These are phyloP conservation scores for Radiomyces spectabilis DNA, from an alignment of 192 early-diverging fungal genomes.

Conservation along the genomic window DNA sequence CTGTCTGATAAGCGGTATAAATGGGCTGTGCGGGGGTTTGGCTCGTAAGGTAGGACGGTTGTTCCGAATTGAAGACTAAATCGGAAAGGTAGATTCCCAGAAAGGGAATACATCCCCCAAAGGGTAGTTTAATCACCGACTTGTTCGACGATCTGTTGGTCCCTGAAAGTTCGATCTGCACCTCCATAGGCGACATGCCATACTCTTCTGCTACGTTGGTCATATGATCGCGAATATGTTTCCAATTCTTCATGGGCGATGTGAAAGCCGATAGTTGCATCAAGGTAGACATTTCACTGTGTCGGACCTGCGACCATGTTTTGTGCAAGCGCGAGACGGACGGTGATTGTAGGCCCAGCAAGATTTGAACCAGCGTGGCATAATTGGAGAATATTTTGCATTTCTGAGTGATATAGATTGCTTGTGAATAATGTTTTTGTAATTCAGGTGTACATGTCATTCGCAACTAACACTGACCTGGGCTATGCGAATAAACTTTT, in stretches of 20 bases:
- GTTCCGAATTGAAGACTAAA: constrained; percentile 46
- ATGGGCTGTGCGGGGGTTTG: constrained; percentile 1
- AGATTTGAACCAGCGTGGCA: constrained; percentile 50
- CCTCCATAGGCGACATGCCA: constrained; percentile 34
- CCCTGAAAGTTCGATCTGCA: constrained; percentile 18
- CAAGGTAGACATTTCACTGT: constrained; percentile 32
- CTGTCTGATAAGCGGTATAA: neutral
- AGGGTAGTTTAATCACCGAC: constrained; percentile 23
- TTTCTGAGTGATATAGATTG: constrained; percentile 33
- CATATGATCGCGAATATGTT: constrained; percentile 49
- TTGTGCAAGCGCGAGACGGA: constrained; percentile 42
- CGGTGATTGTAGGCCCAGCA: constrained; percentile 48
- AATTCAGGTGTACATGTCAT: neutral
- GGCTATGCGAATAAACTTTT: constrained; percentile 57
- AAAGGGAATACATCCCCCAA: constrained; percentile 53
- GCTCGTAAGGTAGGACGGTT: constrained; percentile 38
- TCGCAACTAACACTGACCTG: constrained; percentile 22
- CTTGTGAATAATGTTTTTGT: neutral
- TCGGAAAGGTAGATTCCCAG: constrained; percentile 54
- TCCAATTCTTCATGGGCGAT: constrained; percentile 48
- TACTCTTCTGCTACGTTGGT: constrained; percentile 42
- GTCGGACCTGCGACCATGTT: constrained; percentile 44
- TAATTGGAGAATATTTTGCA: constrained; percentile 53
- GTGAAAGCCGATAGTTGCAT: constrained; percentile 44
- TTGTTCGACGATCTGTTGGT: constrained; percentile 2